Base-by-base conservation (phyloP, 257 asterid species). In the Plantago major region DNA sequence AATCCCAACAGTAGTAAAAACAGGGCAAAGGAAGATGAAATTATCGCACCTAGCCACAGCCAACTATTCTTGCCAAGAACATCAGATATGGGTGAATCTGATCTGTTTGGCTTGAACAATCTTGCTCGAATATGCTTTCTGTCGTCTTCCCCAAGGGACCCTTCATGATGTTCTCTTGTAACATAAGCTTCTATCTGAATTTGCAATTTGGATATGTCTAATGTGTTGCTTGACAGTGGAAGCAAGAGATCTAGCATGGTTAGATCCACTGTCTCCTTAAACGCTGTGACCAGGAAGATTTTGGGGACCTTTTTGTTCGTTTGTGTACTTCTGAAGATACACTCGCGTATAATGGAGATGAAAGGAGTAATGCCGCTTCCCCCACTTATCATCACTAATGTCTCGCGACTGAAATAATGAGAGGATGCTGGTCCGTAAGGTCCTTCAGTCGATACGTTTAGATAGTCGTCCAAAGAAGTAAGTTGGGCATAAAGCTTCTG, bases 351-450 rank as follows among this genome's bases (percentile, higher is more conserved):
- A 42, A 79, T 70, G 28, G 81, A 78, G 55, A 72, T 75, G 61
- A 72, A 72, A 17, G 79, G 76, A 48, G 79, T 51, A 5, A 72
- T 72, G 18, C 77, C 81, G 55, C 81, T 79, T 52, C 84, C 81
- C 42, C 81, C 81, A 48, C 81, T 59, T 19, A 72, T 55, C 81
- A 75, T 72, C 62, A 79, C 77, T 56, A 79, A 42, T 22, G 61
- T 46, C 5, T 75, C 75, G 42, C 37, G 73, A 12, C 74, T 78
- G 64, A 54, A 9, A 42, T 58, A 14, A 46, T 64, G 51, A 28
- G 74, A n/a, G 16, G 79, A 69, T 46, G 61, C n/a, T 42, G 72
- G 79, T n/a, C 79, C 82, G 60, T 78, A 67, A 33, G 82, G 82
- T 45, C 79, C 82, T 68, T 77, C 76, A 2, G 66, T 42, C 1